Conservation (phyloP, 768 basidiomycete species). For the Pisolithus albus region DNA sequence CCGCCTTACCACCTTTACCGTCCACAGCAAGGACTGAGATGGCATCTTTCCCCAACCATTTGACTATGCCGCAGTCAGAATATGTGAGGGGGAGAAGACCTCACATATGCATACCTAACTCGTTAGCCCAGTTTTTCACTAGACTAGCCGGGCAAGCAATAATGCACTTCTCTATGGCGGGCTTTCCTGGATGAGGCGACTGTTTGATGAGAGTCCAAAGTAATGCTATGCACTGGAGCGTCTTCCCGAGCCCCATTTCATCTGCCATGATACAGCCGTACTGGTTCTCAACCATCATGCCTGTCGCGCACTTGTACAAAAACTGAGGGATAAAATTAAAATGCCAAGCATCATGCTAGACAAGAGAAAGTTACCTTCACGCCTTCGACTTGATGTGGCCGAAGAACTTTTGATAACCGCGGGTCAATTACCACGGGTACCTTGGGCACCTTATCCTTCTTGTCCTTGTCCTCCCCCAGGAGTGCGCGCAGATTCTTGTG, state of each 20-base stretch:
- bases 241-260: conserved; percentile 98
- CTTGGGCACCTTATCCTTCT: conserved; percentile 60
- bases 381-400: conserved; percentile 97
- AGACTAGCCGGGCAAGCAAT: conserved; percentile 96
- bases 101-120: conserved; percentile 56
- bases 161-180: conserved; percentile 93
- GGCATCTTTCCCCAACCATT: conserved; percentile 89
- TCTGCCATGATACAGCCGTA: conserved; percentile 99
- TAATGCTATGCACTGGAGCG: conserved; percentile 92
- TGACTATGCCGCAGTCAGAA: conserved; percentile 45
- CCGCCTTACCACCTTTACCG: conserved; percentile 83
- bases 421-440: conserved; percentile 98
- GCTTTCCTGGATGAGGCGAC: conserved; percentile 80
- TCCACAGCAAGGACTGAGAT: conserved; percentile 84
- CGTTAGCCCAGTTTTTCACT: conserved; percentile 98
- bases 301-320: conserved; percentile 90
- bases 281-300: conserved; percentile 86
- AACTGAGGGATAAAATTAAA: conserved; percentile 48
- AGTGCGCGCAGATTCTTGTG: conserved; percentile 85
- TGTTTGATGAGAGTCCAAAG: conserved; percentile 95
- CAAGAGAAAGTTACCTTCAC: conserved; percentile 65
- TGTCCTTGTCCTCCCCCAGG: conserved; percentile 64
- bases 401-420: conserved; percentile 72
- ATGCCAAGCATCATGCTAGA: background rate
- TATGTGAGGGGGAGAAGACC: background rate